Base-by-base conservation (phyloP, 2,329 filamentous ascomycete genomes). In the Alternaria gansuensis region DNA sequence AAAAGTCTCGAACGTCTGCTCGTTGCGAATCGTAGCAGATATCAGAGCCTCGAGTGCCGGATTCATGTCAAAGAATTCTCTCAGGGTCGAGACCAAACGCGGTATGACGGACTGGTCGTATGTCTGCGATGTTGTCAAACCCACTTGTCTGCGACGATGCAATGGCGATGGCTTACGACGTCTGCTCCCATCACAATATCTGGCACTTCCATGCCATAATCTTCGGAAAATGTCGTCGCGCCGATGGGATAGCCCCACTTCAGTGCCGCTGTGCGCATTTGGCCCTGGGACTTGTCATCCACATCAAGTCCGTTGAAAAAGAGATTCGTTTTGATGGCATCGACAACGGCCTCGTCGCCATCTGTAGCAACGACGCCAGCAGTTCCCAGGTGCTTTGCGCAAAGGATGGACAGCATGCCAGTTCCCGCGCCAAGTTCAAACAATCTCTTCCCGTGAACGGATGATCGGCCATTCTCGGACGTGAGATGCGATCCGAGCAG, bases 341-440 rank as follows among this genome's bases (percentile, higher is more conserved):
- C 85, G 49, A 92, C 85, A 1, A 93, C 89, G 52, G 88, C 86
- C 66, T 88, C 86, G 13, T 90, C 90, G 2, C 91, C 91, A 70
- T 95, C 91, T 0, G 91, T 91, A 2, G 88, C 87, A 5, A 90
- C 81, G 23, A 90, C 85, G 51, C 86, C 83, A 0, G 77, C 72
- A 0, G 88, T 83, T 5, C 76, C 80, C 0, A 94, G 82, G 69
- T 87, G 80, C 65, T 88, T 90, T n/a, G 87, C 85, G 63, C 90
- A 92, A 0, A 93, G 79, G 11, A 93, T 86, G 0, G 90, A 89
- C 2, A 93, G 77, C 71, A 92, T 90, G 0, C 90, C 91, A 1
- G 91, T 93, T 1, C 91, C 91, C 1, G 90, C 86, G 3, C 91
- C 91, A 1, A 94, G 82, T 72, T 94, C 91, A 2, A 94, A 80